Evolutionary conservation across 345 rosid species (phyloP), one percentile per base, ranked within the genome.

Genomic region (Ceriops zippeliana): DNA sequence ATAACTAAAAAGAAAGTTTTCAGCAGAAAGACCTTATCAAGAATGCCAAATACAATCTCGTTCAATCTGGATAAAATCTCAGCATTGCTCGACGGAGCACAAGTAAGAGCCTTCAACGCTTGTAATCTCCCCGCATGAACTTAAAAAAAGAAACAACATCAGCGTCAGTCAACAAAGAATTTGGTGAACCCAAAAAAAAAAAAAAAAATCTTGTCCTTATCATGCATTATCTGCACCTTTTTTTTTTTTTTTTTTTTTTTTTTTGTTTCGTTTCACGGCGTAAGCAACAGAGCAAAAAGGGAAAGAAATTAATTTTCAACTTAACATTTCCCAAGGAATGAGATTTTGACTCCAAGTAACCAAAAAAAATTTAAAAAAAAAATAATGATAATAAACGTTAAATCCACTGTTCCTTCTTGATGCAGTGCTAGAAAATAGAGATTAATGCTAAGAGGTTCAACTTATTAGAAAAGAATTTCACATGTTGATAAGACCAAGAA

Each of bases 41-140:
- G 99, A 78, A 96, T 86, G 77, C 86, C 96, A 78, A 96, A 96
- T 60, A 92, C 96, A 67, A 90, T 89, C 78, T 85, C 97, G 37
- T 88, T 92, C 87, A 91, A 74, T 80, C 81, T 84, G 72, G 91
- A 80, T 76, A 90, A 75, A 73, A 92, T 90, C 70, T 86, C 96
- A 73, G 83, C 75, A 78, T 80, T 90, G 87, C 86, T 88, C 68
- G 93, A 79, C 60, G 99, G 91, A 77, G 92, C 84, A 83, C 84
- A 90, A 27, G 98, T 96, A 73, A 96, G 91, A 76, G 99, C 99
- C 88, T 92, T 96, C 80, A 96, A 72, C 78, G 98, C 98, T 86
- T 96, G 99, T 72, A 96, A 71, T 74, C 97, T 90, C 70, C 97
- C 86, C 24, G 99, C 91, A 83, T 96, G 99, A 83, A 86, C 97